phyloP scores from a whole-genome alignment of 208 protist species.

The Wallacemonas sp. region DNA sequence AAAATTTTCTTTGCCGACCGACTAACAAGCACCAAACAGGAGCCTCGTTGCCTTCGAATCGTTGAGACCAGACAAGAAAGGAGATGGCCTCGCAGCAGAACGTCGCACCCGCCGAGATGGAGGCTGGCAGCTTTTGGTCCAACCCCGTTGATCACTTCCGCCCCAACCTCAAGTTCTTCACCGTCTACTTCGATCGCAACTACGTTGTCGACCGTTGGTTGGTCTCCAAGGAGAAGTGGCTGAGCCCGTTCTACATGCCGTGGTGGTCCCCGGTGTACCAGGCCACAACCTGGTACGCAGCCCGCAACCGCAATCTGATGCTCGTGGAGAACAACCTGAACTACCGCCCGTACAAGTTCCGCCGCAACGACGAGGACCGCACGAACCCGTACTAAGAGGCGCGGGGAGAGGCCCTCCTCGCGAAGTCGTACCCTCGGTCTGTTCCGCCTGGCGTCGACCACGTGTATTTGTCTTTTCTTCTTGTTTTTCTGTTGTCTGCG shows the following conservation, averaged over 20 bases:
- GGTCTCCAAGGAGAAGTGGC: constrained; percentile 76
- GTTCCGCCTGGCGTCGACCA: no score
- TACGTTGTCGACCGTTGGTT: constrained; percentile 80
- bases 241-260: constrained; percentile 80
- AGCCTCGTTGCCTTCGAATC: no score
- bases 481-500: neutral
- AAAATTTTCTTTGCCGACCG: constrained; percentile 16
- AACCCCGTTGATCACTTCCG: constrained; percentile 92
- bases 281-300: constrained; percentile 75
- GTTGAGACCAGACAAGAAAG: no score
- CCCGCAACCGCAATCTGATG: constrained; percentile 88
- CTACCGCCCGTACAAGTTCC: constrained; percentile 88
- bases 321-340: constrained; percentile 91
- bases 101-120: constrained; percentile 17
- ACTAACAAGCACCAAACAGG: no score
- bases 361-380: constrained; percentile 89
- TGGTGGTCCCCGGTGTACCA: constrained; percentile 89
- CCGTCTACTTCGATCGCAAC: constrained; percentile 85
- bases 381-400: constrained; percentile 81
- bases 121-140: constrained; percentile 73
- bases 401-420: neutral
- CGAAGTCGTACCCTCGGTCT: no score
- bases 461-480: neutral
- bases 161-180: constrained; percentile 84
- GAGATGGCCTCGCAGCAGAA: constrained; percentile 38